Base-by-base conservation (phyloP, 164 flowering plant genomes). In the Cinnamomum micranthum region DNA sequence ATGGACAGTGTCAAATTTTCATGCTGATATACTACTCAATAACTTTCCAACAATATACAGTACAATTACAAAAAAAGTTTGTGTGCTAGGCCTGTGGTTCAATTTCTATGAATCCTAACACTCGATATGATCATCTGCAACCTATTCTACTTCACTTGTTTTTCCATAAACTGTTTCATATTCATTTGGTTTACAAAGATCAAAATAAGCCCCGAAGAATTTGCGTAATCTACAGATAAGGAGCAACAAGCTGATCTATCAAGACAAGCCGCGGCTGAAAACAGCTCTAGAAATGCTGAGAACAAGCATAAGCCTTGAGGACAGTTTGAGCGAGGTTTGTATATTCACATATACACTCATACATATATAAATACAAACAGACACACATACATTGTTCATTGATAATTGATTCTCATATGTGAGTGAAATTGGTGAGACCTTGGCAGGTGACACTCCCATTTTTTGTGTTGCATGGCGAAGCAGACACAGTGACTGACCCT, bases 231-330 rank as follows among this genome's bases (percentile, higher is more conserved):
- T 81, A 80, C 85, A 91, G 98, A 75, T 95, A 64, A 81, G 97
- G 75, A 84, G 76, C 81, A 95, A 95, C 83, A 90, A 87, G 82
- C 76, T 93, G 82, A 91, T 92, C 59, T 95, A 93, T 75, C 98
- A 93, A 83, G 93, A 89, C 84, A 95, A 91, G 81, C 99, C 99
- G 0, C 84, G 99, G 80, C 83, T 95, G 73, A 95, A 93, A 84
- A 95, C 98, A 50, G 99, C 98, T 0, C 82, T 95, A 31, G 99
- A 95, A 80, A 84, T 95, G 97, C 90, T 93, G 55, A 84, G 97
- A 78, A 86, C 95, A 1, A 95, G 99, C 89, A 91, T 91, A 86
- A 85, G 72, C 84, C 89, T 95, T 0, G 97, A 93, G 76, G 84
- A 85, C 72, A 87, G 79, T 71, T 86, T 95, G 79, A 33, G 76